Conservation (phyloP, 177 flowering plant species). For the Vitis hybrid region DNA sequence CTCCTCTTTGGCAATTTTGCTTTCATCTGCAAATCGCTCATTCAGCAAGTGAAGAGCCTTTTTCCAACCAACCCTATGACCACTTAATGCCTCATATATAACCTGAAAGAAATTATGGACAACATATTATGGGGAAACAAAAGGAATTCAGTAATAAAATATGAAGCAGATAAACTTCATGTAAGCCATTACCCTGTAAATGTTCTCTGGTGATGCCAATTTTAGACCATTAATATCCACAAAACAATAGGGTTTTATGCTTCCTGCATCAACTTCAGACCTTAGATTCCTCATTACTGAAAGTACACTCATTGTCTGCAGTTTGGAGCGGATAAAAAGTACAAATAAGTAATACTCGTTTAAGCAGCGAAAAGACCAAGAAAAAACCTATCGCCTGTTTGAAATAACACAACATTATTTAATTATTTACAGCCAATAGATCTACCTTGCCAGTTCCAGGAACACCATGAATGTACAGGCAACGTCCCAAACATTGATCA, state of each 20-base stretch:
- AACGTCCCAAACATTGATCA: conserved; percentile 88
- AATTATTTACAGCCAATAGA: conserved; percentile 2
- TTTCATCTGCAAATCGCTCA: conserved; percentile 76
- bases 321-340: conserved; percentile 14
- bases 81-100: conserved; percentile 87
- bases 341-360: conserved; percentile 7
- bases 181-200: conserved; percentile 61
- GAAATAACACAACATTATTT: background rate
- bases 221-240: conserved; percentile 94
- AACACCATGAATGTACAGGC: conserved; percentile 97
- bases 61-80: conserved; percentile 91
- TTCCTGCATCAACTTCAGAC: conserved; percentile 85
- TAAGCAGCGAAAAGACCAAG: conserved; percentile 1
- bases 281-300: conserved; percentile 76
- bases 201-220: conserved; percentile 87
- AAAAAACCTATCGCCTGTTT: background rate
- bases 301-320: conserved; percentile 97
- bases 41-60: conserved; percentile 84
- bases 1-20: conserved; percentile 49
- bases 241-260: conserved; percentile 70
- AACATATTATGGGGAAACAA: background rate
- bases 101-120: conserved; percentile 52
- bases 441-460: conserved; percentile 98
- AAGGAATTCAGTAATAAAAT: background rate
- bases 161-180: background rate